Evolutionary conservation across 768 basidiomycete genomes (phyloP).

Genomic region (Sarcomyxa edulis): DNA sequence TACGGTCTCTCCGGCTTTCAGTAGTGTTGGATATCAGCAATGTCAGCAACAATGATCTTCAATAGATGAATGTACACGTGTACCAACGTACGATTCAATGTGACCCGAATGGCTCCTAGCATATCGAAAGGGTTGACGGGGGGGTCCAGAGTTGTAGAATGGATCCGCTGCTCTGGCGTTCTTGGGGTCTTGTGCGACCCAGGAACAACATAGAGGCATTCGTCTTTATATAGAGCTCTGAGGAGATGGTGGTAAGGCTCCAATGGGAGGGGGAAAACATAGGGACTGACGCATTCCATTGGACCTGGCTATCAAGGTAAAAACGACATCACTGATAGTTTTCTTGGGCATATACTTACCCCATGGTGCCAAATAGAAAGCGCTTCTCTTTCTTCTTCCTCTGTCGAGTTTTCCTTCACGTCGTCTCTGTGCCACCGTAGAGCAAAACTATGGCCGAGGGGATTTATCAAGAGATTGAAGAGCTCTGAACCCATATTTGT

Average conservation of each 20-base stretch:
- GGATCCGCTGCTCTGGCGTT: constrained; percentile 50
- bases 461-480: constrained; percentile 75
- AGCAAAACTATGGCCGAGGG: constrained; percentile 57
- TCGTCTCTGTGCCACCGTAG: constrained; percentile 81
- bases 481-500: constrained; percentile 39
- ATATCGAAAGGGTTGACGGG: constrained; percentile 58
- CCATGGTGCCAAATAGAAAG: constrained; percentile 61
- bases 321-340: not conserved
- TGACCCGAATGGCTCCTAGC: constrained; percentile 59
- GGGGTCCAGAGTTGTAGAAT: constrained; percentile 44
- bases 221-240: constrained; percentile 65
- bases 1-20: constrained; percentile 74
- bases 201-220: constrained; percentile 69
- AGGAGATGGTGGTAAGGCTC: not conserved
- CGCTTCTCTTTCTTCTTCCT: constrained; percentile 55
- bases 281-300: constrained; percentile 74
- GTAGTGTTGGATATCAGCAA: not conserved
- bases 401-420: constrained; percentile 49
- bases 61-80: not conserved
- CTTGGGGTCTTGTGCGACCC: constrained; percentile 56
- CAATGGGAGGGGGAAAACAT: not conserved
- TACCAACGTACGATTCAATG: constrained; percentile 45
- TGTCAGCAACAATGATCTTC: not conserved
- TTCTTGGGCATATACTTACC: constrained; percentile 31
- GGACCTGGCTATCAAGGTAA: constrained; percentile 45